Percentiles rank a stretch among this genome's conserved stretches.
phyloP scores from a whole-genome alignment of 306 rosid genomes.

The Rosa persica region DNA sequence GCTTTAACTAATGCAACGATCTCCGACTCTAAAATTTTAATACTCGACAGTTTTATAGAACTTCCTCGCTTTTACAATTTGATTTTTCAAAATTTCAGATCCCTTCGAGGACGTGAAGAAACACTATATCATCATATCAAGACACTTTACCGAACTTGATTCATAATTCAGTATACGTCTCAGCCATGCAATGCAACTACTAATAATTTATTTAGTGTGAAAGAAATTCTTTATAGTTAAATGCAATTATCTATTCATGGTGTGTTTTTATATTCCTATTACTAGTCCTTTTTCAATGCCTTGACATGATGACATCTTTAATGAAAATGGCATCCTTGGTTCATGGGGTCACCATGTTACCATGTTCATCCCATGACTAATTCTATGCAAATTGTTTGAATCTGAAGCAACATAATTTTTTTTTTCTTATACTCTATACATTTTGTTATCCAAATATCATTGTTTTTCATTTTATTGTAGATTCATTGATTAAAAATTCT shows the following conservation, averaged over 20 bases:
- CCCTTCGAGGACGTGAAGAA: background rate
- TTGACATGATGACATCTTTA: background rate
- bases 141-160: background rate
- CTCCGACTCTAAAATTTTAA: no score
- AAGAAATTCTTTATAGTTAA: background rate
- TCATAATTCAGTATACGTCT: background rate
- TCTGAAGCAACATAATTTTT: background rate
- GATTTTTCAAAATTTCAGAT: background rate
- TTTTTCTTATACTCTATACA: background rate
- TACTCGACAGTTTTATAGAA: no score
- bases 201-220: background rate
- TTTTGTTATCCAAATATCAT: background rate
- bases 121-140: background rate
- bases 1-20: no score
- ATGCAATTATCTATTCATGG: background rate
- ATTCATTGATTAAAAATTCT: no score
- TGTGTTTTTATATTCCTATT: background rate
- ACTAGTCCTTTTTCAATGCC: background rate
- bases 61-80: no score
- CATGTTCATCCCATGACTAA: background rate
- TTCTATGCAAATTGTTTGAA: background rate
- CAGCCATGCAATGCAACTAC: background rate
- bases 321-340: background rate
- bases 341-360: conserved; percentile 8
- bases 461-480: background rate